Base-by-base conservation (phyloP, 495 filamentous ascomycete species). In the Penicillium arizonense region DNA sequence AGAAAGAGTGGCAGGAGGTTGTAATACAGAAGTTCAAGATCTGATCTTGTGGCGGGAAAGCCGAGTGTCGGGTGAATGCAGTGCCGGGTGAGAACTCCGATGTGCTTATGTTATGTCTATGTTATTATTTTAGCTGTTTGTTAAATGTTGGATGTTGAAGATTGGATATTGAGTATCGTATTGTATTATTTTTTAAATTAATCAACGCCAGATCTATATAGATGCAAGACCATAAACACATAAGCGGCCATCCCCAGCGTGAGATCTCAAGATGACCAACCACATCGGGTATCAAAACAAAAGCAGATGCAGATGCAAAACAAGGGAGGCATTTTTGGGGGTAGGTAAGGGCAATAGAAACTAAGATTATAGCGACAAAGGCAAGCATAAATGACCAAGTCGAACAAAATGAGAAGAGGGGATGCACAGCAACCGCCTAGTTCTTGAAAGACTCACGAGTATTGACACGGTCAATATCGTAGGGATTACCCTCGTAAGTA, bases 381-480 rank as follows among this genome's bases (percentile, higher is more conserved):
- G 2, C 40, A 14, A n/a, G 34, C 23, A 44, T 21, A 28, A 13
- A 28, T 28, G 40, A 12, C 10, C 26, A 14, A 10, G 23, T 14
- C 18, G 23, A 16, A 2, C 33, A 43, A 26, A 21, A 48, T 32
- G 16, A 10, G 33, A 35, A 16, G 12, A 44, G 26, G 14, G 30
- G 34, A 39, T 41, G 48, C 30, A 34, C 48, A 50, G 21, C 39
- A 43, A 39, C 48, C 30, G 6, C 14, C 50, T 47, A 57, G 18
- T 45, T 4, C 28, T 72, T 73, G 60, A 76, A 74, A 11, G 73
- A 76, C 26, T 77, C 71, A 18, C 58, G 67, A 10, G 74, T 76
- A 60, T 77, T 64, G 47, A 77, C 73, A 24, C 72, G 72, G 49
- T 77, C 74, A 59, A 76, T 59, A 44, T 72, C 70, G 56, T 73